Percentiles rank a stretch among this genome's conserved stretches.
phyloP scores from a whole-genome alignment of 305 asterid species.

The Rubia peregrina region DNA sequence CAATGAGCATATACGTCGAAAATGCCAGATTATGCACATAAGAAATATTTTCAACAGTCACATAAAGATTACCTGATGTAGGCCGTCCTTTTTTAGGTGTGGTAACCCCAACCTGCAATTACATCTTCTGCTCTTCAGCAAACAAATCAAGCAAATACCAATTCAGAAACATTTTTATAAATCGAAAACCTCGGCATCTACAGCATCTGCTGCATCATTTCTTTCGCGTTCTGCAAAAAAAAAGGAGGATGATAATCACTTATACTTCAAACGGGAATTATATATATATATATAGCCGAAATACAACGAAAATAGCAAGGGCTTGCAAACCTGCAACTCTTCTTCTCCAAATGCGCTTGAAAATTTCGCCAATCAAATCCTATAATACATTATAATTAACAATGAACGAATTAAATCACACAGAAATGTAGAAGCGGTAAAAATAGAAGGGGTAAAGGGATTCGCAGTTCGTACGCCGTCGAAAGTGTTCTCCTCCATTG shows the following conservation, averaged over 20 bases:
- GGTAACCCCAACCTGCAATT: conserved; percentile 51
- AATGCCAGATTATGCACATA: neutral
- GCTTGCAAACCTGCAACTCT: conserved; percentile 52
- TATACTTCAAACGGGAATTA: neutral
- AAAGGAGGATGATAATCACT: neutral
- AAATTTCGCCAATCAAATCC: conserved; percentile 72
- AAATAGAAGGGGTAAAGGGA: neutral
- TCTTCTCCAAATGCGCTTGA: conserved; percentile 65
- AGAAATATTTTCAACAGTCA: neutral
- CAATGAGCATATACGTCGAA: neutral
- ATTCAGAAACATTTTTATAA: neutral
- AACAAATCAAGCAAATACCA: neutral
- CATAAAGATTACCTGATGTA: conserved; percentile 41
- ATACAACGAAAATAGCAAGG: neutral
- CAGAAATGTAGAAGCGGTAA: neutral
- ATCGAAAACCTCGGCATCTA: conserved; percentile 42
- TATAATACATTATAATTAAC: conserved; percentile 22
- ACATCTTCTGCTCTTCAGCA: neutral
- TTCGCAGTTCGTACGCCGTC: conserved; percentile 19
- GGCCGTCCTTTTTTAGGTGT: conserved; percentile 58
- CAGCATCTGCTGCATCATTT: conserved; percentile 46
- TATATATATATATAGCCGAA: too few relatives aligned
- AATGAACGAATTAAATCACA: neutral
- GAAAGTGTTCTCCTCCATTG: conserved; percentile 20
- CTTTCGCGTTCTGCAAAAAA: conserved; percentile 55